Conservation (phyloP, 1,284 basidiomycete genomes). For the Thecaphora thlaspeos region DNA sequence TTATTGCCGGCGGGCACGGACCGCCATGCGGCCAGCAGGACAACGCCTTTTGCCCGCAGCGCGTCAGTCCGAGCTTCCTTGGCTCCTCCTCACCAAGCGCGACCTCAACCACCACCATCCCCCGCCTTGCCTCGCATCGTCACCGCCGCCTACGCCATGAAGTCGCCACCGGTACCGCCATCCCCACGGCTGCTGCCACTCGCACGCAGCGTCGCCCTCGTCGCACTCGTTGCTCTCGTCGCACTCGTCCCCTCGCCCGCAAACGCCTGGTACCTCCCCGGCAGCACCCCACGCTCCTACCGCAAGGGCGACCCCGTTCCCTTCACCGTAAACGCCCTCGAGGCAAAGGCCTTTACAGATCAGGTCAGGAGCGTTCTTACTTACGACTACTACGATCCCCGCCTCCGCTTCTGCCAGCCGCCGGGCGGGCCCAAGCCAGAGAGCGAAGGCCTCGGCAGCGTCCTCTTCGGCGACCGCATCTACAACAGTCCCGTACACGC, state of each 20-base stretch:
- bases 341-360: constrained; percentile 52
- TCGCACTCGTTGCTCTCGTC: too few species aligned
- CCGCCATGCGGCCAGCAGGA: too few species aligned
- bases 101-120: too few species aligned
- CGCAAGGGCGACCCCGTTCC: constrained; percentile 54
- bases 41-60: too few species aligned
- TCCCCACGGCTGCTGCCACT: too few species aligned
- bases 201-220: too few species aligned
- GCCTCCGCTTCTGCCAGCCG: constrained; percentile 84
- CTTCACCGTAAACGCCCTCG: constrained; percentile 55
- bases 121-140: too few species aligned
- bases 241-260: constrained; percentile 2
- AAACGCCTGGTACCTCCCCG: constrained; percentile 58
- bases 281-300: constrained; percentile 58
- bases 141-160: too few species aligned
- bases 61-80: too few species aligned
- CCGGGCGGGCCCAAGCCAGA: constrained; percentile 73
- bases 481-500: constrained; percentile 85
- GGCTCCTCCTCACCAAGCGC: too few species aligned
- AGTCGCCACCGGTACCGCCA: too few species aligned
- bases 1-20: too few species aligned
- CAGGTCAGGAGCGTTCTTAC: constrained; percentile 50
- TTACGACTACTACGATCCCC: constrained; percentile 78
- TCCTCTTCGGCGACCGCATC: constrained; percentile 93
- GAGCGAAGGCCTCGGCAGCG: constrained; percentile 85